phyloP scores from a whole-genome alignment of 106 monocot genomes.

The Dactylorhiza incarnata region DNA sequence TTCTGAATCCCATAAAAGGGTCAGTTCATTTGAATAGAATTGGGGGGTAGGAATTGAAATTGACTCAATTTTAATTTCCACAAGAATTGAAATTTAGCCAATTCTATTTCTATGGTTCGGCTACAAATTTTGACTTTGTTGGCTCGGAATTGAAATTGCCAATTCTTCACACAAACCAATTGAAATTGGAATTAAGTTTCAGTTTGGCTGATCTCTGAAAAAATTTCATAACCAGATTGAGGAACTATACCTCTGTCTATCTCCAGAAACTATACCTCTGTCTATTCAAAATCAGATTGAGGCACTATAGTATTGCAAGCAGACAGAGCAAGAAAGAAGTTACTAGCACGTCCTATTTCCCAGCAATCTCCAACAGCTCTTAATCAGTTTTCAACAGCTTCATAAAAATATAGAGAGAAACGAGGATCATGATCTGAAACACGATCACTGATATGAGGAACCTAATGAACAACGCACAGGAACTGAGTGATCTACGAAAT shows the following conservation, averaged over 20 bases:
- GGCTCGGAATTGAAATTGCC: too few species aligned
- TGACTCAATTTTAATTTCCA: too few species aligned
- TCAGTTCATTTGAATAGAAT: too few species aligned
- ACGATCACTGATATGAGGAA: conserved; percentile 82
- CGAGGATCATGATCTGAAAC: conserved; percentile 99
- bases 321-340: conserved; percentile 75
- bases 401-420: conserved; percentile 92
- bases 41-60: too few species aligned
- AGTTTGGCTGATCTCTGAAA: background rate
- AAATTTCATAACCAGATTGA: background rate
- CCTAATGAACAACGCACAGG: conserved; percentile 29
- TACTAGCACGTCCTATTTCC: conserved; percentile 24
- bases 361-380: conserved; percentile 37
- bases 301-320: conserved; percentile 96
- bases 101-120: too few species aligned
- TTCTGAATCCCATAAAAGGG: too few species aligned
- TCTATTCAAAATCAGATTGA: conserved; percentile 60
- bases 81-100: too few species aligned
- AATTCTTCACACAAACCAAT: too few species aligned
- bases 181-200: too few species aligned
- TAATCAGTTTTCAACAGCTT: conserved; percentile 74
- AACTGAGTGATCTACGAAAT: too few species aligned
- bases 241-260: conserved; percentile 53
- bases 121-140: too few species aligned
- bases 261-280: conserved; percentile 76